These are phyloP conservation scores for Ophiorrhiza pumila DNA, from an alignment of 257 asterid species.

Conservation along the genomic window DNA sequence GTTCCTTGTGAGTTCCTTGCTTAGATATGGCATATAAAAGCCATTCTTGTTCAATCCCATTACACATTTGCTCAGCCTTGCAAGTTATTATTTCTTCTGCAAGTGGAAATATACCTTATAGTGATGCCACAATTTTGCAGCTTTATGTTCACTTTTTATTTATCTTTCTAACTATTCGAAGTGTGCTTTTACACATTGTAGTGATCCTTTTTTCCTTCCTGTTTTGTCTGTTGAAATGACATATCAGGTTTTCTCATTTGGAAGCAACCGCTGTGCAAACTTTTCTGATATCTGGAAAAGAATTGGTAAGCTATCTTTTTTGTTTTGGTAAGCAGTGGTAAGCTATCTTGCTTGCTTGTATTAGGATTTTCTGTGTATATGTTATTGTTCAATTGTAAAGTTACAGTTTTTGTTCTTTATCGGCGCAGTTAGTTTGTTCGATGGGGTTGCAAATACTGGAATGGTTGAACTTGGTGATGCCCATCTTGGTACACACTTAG, in stretches of 20 bases:
- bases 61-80: neutral
- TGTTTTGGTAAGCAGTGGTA: conserved; percentile 70
- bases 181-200: neutral
- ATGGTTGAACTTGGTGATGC: conserved; percentile 78
- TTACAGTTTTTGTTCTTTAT: conserved; percentile 6
- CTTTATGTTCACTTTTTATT: neutral
- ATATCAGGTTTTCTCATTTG: conserved; percentile 65
- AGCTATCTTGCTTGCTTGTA: conserved; percentile 15
- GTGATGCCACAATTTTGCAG: neutral
- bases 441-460: conserved; percentile 82
- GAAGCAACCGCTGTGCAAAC: conserved; percentile 63
- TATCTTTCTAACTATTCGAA: neutral
- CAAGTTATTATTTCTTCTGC: too few species aligned
- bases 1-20: neutral
- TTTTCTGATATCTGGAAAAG: conserved; percentile 75
- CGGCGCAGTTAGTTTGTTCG: conserved; percentile 56
- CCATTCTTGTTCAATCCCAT: neutral
- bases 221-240: neutral
- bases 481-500: conserved; percentile 61
- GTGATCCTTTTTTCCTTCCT: neutral
- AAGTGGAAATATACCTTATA: neutral
- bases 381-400: conserved; percentile 16
- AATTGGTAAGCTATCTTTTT: conserved; percentile 48
- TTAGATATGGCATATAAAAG: neutral
- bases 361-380: conserved; percentile 13